Base-by-base conservation (phyloP, 768 basidiomycete species). In the Lactarius pseudohatsudake region DNA sequence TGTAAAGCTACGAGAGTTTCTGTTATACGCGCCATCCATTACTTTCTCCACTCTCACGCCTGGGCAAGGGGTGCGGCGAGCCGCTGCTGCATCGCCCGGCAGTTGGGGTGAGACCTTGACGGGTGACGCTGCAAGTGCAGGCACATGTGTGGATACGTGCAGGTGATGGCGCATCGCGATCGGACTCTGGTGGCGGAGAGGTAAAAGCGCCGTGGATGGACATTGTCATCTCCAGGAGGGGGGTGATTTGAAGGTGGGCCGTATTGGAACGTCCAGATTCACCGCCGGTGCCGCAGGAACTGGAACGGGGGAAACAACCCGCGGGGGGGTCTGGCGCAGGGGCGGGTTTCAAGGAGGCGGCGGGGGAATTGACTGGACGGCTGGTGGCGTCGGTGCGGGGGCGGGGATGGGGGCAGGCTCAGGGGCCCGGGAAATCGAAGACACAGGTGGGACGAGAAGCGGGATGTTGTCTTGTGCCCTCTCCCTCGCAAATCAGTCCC, bases 401-500 rank as follows among this genome's bases (percentile, higher is more conserved):
- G 5, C 30, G 71, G 69, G 62, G 70, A 59, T 30, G 43, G 69
- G 64, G 41, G 61, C 64, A 62, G 73, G 75, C 58, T 76, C 75
- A 20, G 78, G 73, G 20, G 57, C 28, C 34, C 20, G 55, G 38
- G 54, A 20, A 11, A 40, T 6, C 32, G 59, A 38, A 32, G 69
- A 65, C n/a, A 64, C 30, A 1, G 67, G 57, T 57, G 62, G 70
- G 13, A 66, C 61, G 38, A 69, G 59, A 4, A 72, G 60, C 45
- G 66, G 74, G n/a, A 74, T 30, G 18, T 72, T 72, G n/a, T 73
- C 72, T 56, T 72, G 72, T 7, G 72, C 72, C 36, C 74, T 70
- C 73, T 93, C 88, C 41, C 85, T 87, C 16, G 86, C 86, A 20
- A 93, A 82, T 15, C 92, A 79, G 66, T 92, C 88, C 67, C 28